A percentile compares a stretch with the other conserved stretches of the same genome.
These are phyloP conservation scores for Viola pubescens DNA, from an alignment of 441 rosid genomes.

Conservation along the genomic window DNA sequence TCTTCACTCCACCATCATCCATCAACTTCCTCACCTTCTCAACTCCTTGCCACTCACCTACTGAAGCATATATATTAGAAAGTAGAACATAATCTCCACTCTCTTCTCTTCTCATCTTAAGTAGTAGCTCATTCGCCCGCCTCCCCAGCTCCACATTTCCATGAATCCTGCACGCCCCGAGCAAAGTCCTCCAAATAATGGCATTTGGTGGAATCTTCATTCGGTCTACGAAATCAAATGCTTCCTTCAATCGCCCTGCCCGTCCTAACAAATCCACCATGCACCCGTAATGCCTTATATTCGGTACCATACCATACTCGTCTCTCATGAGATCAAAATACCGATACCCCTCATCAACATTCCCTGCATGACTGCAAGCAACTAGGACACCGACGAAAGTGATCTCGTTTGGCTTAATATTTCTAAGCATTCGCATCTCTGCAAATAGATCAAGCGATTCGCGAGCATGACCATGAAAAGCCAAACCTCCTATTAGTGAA, in stretches of 20 bases:
- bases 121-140: constrained; percentile 38
- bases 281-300: constrained; percentile 45
- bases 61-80: constrained; percentile 49
- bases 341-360: constrained; percentile 44
- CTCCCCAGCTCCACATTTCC: constrained; percentile 49
- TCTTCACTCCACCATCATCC: constrained; percentile 39
- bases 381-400: constrained; percentile 67
- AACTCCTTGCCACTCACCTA: constrained; percentile 54
- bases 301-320: constrained; percentile 37
- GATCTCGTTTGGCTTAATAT: constrained; percentile 50
- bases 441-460: constrained; percentile 46
- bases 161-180: constrained; percentile 47
- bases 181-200: constrained; percentile 51
- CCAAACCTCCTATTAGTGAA: constrained; percentile 63
- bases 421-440: constrained; percentile 35
- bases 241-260: constrained; percentile 44
- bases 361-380: constrained; percentile 70
- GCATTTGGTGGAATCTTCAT: constrained; percentile 55
- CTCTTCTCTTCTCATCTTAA: constrained; percentile 34
- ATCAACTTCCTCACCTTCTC: constrained; percentile 31
- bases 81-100: constrained; percentile 48
- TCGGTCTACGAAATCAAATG: constrained; percentile 34
- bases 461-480: constrained; percentile 56
- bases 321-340: constrained; percentile 50
- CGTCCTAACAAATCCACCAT: constrained; percentile 57